A percentile compares a stretch with the other conserved stretches of the same genome.
Conservation (phyloP, 1,284 basidiomycete genomes). For the Ceratobasidium sp. region DNA sequence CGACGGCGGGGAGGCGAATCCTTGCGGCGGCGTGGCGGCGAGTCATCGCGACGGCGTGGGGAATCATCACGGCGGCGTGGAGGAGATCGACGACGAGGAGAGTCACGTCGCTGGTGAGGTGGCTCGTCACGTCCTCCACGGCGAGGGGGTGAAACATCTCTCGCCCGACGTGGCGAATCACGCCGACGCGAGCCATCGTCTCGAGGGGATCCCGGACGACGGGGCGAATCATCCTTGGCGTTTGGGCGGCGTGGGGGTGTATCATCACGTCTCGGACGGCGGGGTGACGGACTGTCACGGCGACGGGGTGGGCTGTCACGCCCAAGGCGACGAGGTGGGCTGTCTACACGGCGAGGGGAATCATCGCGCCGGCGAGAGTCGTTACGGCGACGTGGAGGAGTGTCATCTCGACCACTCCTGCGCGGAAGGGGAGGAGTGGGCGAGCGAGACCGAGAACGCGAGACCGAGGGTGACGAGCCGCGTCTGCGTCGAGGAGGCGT, state of each 20-base stretch:
- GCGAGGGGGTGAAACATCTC: conserved; percentile 35
- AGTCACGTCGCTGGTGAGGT: conserved; percentile 31
- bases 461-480: conserved; percentile 17
- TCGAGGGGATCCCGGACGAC: conserved; percentile 11
- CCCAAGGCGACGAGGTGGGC: conserved; percentile 5
- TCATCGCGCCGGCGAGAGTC: conserved; percentile 1
- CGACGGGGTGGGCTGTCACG: conserved; percentile 37
- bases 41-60: conserved; percentile 39
- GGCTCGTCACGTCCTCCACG: conserved; percentile 42
- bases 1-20: conserved; percentile 34
- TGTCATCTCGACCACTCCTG: conserved; percentile 37
- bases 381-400: conserved; percentile 40
- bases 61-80: conserved; percentile 36
- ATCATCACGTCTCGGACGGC: conserved; percentile 29
- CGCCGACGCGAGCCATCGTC: background rate
- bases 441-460: conserved; percentile 9
- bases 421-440: conserved; percentile 24
- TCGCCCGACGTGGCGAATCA: conserved; percentile 14
- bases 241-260: conserved; percentile 37
- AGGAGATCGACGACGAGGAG: background rate
- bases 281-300: conserved; percentile 39
- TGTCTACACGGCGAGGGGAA: background rate
- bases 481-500: conserved; percentile 19
- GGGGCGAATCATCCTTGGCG: conserved; percentile 14
- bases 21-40: conserved; percentile 35